A percentile compares a stretch with the other conserved stretches of the same genome.
These are phyloP conservation scores for Lyophyllum shimeji DNA, from an alignment of 768 basidiomycete genomes.

Conservation along the genomic window DNA sequence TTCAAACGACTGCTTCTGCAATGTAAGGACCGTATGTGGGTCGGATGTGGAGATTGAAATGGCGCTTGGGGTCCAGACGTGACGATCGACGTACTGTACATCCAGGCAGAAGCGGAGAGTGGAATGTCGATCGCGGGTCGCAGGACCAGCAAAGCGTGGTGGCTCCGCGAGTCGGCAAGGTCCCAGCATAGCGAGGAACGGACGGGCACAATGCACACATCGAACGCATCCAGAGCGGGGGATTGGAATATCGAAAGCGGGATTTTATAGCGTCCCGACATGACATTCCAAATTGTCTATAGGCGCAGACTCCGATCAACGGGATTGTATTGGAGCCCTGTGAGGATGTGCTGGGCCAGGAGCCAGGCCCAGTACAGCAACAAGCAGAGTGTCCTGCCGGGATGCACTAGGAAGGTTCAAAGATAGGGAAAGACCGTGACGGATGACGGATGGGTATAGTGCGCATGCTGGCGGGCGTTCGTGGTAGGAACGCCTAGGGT, in stretches of 20 bases:
- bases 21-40: neutral
- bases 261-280: too few species aligned
- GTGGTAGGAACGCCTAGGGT: neutral
- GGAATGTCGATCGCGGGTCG: neutral
- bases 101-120: neutral
- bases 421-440: neutral
- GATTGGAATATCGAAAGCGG: too few species aligned
- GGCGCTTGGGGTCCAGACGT: too few species aligned
- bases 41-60: neutral
- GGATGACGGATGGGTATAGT: neutral
- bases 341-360: neutral
- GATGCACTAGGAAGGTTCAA: neutral
- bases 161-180: too few species aligned
- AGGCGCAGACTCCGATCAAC: too few species aligned
- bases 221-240: too few species aligned
- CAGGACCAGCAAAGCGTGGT: too few species aligned
- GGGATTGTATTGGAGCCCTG: neutral
- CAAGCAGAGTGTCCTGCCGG: neutral
- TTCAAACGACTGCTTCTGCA: neutral
- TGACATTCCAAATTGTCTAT: too few species aligned
- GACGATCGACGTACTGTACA: neutral
- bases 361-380: neutral
- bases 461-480: neutral
- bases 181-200: too few species aligned
- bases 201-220: too few species aligned